Conservation (phyloP, 2,329 filamentous ascomycete species). For the Pyrenophora graminea region DNA sequence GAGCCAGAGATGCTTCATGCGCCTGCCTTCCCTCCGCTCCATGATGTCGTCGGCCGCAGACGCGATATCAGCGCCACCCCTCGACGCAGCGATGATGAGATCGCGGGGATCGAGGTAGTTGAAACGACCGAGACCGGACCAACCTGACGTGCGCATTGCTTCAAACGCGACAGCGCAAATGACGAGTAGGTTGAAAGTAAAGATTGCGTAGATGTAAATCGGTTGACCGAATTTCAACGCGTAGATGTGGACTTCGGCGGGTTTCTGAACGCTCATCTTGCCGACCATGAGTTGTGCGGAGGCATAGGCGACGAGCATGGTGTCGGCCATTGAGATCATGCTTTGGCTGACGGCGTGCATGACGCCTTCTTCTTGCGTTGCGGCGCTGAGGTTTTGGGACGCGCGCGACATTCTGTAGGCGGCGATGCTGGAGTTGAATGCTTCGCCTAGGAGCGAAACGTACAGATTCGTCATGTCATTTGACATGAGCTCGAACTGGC, state of each 20-base stretch:
- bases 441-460: constrained; percentile 43
- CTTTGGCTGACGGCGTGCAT: constrained; percentile 30
- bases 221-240: constrained; percentile 33
- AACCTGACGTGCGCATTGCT: constrained; percentile 28
- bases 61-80: constrained; percentile 27
- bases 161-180: constrained; percentile 31
- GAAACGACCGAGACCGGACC: constrained; percentile 29
- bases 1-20: constrained; percentile 27
- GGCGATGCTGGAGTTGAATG: constrained; percentile 42
- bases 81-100: constrained; percentile 33
- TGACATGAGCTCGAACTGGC: constrained; percentile 44
- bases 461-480: constrained; percentile 47
- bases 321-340: constrained; percentile 34
- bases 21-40: constrained; percentile 14
- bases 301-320: constrained; percentile 39
- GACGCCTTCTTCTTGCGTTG: constrained; percentile 25
- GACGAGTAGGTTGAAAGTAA: constrained; percentile 31
- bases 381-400: constrained; percentile 12
- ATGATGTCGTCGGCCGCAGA: constrained; percentile 24
- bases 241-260: constrained; percentile 21
- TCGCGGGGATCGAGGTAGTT: constrained; percentile 38
- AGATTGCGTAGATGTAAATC: constrained; percentile 37
- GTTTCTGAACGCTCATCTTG: constrained; percentile 15
- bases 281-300: constrained; percentile 44
- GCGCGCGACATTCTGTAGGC: constrained; percentile 31